Percentiles rank a stretch among this genome's conserved stretches.
These are phyloP conservation scores for Lizonia empirigonia DNA, from an alignment of 2,329 filamentous ascomycete species.

Conservation along the genomic window DNA sequence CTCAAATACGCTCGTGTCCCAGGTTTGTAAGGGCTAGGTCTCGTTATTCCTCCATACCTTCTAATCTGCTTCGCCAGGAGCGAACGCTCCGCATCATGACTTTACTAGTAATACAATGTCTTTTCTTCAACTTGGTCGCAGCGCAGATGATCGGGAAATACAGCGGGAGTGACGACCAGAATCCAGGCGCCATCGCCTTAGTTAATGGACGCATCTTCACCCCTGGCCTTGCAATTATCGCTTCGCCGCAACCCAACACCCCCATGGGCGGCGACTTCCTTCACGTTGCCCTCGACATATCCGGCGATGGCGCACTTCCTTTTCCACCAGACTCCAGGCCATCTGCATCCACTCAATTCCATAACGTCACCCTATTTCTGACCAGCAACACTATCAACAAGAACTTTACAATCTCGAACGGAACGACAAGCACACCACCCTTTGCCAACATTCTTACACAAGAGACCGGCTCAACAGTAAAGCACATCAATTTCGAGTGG, in stretches of 20 bases:
- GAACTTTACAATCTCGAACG: slow-evolving; percentile 73
- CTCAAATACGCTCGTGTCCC: slow-evolving; percentile 32
- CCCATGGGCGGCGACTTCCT: slow-evolving; percentile 54
- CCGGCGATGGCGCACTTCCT: slow-evolving; percentile 67
- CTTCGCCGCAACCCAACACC: slow-evolving; percentile 56
- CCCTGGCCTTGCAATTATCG: slow-evolving; percentile 69
- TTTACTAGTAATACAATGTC: slow-evolving; percentile 24
- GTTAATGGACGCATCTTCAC: slow-evolving; percentile 71
- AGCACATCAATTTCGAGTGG: slow-evolving; percentile 76
- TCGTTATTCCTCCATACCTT: neutral
- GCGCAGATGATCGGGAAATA: slow-evolving; percentile 40
- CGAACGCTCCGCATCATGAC: slow-evolving; percentile 14
- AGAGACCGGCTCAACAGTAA: slow-evolving; percentile 71
- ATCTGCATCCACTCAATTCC: slow-evolving; percentile 62
- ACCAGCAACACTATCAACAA: slow-evolving; percentile 66
- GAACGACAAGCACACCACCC: slow-evolving; percentile 58
- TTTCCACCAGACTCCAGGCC: slow-evolving; percentile 59
- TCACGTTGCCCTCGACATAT: slow-evolving; percentile 70
- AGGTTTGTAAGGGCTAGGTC: slow-evolving; percentile 33
- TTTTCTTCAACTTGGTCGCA: slow-evolving; percentile 24
- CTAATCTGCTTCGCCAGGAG: slow-evolving; percentile 6
- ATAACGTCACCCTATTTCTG: slow-evolving; percentile 70
- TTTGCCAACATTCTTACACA: slow-evolving; percentile 67
- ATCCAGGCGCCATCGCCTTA: slow-evolving; percentile 58
- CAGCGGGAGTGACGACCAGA: slow-evolving; percentile 25